Conservation (phyloP, 768 basidiomycete species). For the Lentinula lateritia region DNA sequence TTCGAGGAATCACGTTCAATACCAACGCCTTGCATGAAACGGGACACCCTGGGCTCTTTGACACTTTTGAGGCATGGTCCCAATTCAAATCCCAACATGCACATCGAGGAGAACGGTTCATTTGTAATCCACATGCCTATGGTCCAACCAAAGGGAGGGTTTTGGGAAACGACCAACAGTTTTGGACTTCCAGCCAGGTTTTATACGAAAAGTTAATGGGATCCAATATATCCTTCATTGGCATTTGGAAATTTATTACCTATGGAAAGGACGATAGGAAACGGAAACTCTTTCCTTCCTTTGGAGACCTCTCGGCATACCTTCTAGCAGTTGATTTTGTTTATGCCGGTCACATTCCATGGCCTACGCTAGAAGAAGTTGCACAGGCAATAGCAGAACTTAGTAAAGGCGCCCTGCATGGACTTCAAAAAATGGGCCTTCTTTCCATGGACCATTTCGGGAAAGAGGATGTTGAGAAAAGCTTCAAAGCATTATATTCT, state of each 20-base stretch:
- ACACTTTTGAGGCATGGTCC: not conserved
- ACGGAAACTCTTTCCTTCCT: not conserved
- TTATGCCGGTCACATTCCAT: too few relatives aligned
- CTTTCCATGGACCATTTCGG: too few relatives aligned
- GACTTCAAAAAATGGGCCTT: too few relatives aligned
- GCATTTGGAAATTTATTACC: not conserved
- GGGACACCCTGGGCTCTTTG: not conserved
- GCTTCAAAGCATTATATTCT: too few relatives aligned
- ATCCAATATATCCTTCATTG: not conserved
- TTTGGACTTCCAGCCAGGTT: not conserved
- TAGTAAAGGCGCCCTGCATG: too few relatives aligned
- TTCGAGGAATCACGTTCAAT: too few relatives aligned
- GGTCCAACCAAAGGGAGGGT: not conserved
- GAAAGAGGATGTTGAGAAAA: too few relatives aligned
- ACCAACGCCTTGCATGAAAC: not conserved
- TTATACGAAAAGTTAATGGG: not conserved
- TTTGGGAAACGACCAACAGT: not conserved
- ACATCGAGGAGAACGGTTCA: not conserved
- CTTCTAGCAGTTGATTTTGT: not conserved
- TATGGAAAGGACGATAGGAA: not conserved
- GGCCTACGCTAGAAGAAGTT: too few relatives aligned
- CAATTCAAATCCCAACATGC: not conserved
- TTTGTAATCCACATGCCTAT: not conserved
- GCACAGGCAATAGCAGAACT: too few relatives aligned
- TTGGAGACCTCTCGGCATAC: not conserved